Evolutionary conservation across 1,139 yeast species (phyloP), one percentile per base, ranked within the genome.

Genomic region (Kluyveromyces sp.): DNA sequence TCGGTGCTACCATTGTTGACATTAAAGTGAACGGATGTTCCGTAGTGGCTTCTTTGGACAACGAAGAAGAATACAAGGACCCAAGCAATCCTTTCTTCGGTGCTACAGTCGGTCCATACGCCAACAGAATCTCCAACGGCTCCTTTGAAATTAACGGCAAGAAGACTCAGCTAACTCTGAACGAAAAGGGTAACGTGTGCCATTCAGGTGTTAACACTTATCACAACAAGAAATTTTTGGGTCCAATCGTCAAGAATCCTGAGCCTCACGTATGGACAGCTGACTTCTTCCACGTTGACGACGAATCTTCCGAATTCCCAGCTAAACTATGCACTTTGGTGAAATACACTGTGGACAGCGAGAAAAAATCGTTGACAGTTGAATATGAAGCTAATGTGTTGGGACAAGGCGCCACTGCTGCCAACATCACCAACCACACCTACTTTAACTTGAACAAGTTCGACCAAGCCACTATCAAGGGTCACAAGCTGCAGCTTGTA

Each of bases 371-470:
- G 30, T 50, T 70, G 39, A 69, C 64, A 19, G 57, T 76, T 41
- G 82, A 77, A 52, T 78, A 69, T 55, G 70, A 69, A 50, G 74
- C 78, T 20, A 57, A 58, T 18, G 59, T 76, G 39, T 60, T 69
- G 29, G 65, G 66, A 3, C 61, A 65, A n/a, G 54, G 66, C 33
- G 66, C 73, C 40, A 78, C 87, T 3, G 66, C 74, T 25, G 68
- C 80, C 41, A 75, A 77, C 54, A 64, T 81, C 59, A 78, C 86
- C 40, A 81, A 80, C 61, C 88, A 81, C 57, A 65, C 80, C 15
- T 80, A 78, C 61, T 78, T 78, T 69, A 77, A 74, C 55, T 49
- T 65, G 33, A 57, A 66, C 44, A 61, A 61, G 39, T 54, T 53
- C 40, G 55, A 59, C 25, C 53, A 55, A n/a, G 52, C 48, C 9